A percentile compares a stretch with the other conserved stretches of the same genome.
Evolutionary conservation across 1,139 yeast genomes (phyloP).

Genomic region (Candida sanyaensis): DNA sequence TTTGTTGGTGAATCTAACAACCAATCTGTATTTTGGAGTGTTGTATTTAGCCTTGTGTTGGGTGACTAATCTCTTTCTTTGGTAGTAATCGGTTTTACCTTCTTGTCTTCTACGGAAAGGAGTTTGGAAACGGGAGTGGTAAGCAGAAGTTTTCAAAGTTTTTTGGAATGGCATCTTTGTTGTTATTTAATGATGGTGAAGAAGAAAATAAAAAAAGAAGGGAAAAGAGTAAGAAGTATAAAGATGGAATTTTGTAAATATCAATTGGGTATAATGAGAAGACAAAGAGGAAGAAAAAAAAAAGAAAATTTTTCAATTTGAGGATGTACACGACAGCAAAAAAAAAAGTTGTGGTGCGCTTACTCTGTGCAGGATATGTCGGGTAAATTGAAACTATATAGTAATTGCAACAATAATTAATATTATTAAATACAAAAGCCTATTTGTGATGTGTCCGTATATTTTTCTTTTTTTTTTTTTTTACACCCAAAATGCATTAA

Average conservation of each 20-base stretch:
- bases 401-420: neutral
- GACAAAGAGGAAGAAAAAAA: too few relatives aligned
- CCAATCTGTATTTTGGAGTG: slow-evolving; percentile 99
- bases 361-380: slow-evolving; percentile 1
- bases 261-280: too few relatives aligned
- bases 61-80: slow-evolving; percentile 99
- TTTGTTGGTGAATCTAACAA: slow-evolving; percentile 99
- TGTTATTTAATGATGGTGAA: neutral
- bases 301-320: slow-evolving; percentile 1
- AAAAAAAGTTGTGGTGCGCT: neutral
- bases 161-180: slow-evolving; percentile 76
- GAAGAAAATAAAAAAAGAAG: neutral
- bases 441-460: too few relatives aligned
- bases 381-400: neutral
- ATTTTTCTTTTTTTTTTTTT: neutral
- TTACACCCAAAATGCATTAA: slow-evolving; percentile 16
- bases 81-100: slow-evolving; percentile 99
- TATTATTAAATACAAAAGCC: too few relatives aligned
- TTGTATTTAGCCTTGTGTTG: slow-evolving; percentile 99
- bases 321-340: neutral
- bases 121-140: slow-evolving; percentile 99
- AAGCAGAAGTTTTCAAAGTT: slow-evolving; percentile 78
- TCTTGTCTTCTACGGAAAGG: slow-evolving; percentile 99
- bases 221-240: neutral
- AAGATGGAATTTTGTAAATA: too few relatives aligned